Evolutionary conservation across 2,329 filamentous ascomycete genomes (phyloP).

Genomic region (Periglandula ipomoeae): DNA sequence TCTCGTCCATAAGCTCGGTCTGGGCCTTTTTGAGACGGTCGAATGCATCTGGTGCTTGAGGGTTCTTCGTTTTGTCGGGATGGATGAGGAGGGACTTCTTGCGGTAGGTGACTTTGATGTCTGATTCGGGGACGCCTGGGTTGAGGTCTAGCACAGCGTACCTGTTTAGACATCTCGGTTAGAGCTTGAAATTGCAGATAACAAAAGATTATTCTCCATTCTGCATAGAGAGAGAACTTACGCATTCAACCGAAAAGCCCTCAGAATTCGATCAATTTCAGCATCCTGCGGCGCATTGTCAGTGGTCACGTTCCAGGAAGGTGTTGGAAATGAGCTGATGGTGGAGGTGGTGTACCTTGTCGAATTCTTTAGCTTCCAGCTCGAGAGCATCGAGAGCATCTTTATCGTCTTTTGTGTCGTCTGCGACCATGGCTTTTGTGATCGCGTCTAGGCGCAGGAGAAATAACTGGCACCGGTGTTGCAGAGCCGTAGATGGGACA

Average conservation of each 20-base stretch:
- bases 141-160: slow-evolving; percentile 95
- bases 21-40: slow-evolving; percentile 95
- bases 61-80: slow-evolving; percentile 93
- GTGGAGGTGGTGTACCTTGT: slow-evolving; percentile 58
- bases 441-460: too few species aligned
- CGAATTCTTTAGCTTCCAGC: slow-evolving; percentile 79
- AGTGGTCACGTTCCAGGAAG: slow-evolving; percentile 10
- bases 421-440: slow-evolving; percentile 31
- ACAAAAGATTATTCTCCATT: not conserved
- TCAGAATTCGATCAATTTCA: slow-evolving; percentile 89
- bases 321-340: not conserved
- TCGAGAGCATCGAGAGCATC: slow-evolving; percentile 76
- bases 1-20: slow-evolving; percentile 85
- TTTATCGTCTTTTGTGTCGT: slow-evolving; percentile 46
- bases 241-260: slow-evolving; percentile 70
- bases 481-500: not conserved
- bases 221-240: slow-evolving; percentile 14
- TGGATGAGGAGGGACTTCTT: slow-evolving; percentile 98
- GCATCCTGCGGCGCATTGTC: slow-evolving; percentile 54
- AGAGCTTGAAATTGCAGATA: not conserved
- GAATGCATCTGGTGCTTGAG: slow-evolving; percentile 85
- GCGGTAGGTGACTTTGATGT: slow-evolving; percentile 91
- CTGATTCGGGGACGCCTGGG: slow-evolving; percentile 87
- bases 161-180: slow-evolving; percentile 27
- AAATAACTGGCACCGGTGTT: not conserved